A percentile compares a stretch with the other conserved stretches of the same genome.
These are phyloP conservation scores for Erysimum cheiri DNA, from an alignment of 441 rosid species.

Conservation along the genomic window DNA sequence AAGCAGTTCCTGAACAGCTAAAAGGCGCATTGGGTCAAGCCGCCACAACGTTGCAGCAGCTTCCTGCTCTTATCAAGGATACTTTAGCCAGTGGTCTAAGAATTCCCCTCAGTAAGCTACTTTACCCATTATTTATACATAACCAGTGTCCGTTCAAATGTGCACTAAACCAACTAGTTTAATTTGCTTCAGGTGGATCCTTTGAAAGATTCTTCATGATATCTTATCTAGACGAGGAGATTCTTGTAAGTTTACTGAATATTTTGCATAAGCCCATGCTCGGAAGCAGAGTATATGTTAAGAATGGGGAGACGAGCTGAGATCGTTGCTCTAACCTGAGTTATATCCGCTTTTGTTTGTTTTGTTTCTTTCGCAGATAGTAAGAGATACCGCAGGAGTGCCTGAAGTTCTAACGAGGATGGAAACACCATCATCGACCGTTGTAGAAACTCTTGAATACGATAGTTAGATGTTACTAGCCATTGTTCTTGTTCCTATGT, in stretches of 20 bases:
- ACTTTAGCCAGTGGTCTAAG: conserved; percentile 65
- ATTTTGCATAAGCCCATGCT: neutral
- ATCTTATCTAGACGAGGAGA: conserved; percentile 93
- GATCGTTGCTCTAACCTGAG: neutral
- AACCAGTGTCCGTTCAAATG: neutral
- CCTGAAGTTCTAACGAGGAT: conserved; percentile 90
- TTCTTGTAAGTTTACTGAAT: conserved; percentile 68
- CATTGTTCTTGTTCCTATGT: conserved; percentile 14
- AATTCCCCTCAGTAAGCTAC: conserved; percentile 75
- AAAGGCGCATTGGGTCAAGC: conserved; percentile 80
- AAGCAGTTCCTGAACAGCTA: conserved; percentile 80
- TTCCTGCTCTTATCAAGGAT: conserved; percentile 76
- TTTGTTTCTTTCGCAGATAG: conserved; percentile 55
- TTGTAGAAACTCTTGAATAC: conserved; percentile 59
- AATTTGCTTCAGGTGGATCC: conserved; percentile 68
- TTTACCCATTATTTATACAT: conserved; percentile 10
- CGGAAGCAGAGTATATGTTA: neutral
- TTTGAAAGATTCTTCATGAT: conserved; percentile 92
- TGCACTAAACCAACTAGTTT: conserved; percentile 29
- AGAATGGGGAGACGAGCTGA: neutral
- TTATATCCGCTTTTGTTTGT: neutral
- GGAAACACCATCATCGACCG: conserved; percentile 53
- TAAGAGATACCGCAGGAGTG: conserved; percentile 71
- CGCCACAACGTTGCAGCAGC: conserved; percentile 64
- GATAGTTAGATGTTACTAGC: conserved; percentile 57